phyloP scores from a whole-genome alignment of 2,329 filamentous ascomycete genomes.

The Claviceps africana region DNA sequence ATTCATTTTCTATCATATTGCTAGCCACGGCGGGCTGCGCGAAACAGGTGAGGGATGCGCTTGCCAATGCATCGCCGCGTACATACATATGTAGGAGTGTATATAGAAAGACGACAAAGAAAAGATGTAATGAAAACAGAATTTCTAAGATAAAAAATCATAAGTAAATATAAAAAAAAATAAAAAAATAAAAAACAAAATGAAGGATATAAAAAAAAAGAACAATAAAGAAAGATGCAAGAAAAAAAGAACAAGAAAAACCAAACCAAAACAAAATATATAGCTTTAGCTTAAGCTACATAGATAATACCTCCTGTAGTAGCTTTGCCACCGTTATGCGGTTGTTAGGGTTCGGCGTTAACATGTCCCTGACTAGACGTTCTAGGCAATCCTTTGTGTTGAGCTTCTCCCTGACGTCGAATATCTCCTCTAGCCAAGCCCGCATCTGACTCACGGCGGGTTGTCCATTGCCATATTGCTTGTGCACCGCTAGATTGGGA shows the following conservation, averaged over 20 bases:
- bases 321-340: conserved; percentile 41
- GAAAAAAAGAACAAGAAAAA: neutral
- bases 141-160: no score
- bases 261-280: neutral
- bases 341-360: conserved; percentile 34
- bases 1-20: no score
- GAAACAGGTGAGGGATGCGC: no score
- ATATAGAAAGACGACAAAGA: no score
- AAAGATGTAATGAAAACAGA: no score
- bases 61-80: no score
- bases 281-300: no score
- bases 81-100: no score
- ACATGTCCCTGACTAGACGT: conserved; percentile 38
- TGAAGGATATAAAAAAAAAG: neutral
- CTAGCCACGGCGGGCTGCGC: no score
- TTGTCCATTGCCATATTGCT: conserved; percentile 23
- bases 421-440: conserved; percentile 40
- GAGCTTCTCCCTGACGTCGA: conserved; percentile 31
- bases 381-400: conserved; percentile 35
- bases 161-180: no score
- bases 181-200: neutral
- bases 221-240: neutral
- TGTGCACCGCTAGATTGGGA: conserved; percentile 13
- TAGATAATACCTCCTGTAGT: conserved; percentile 28
- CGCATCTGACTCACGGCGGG: conserved; percentile 39